Evolutionary conservation across 2,329 filamentous ascomycete genomes (phyloP), one percentile per base, ranked within the genome.

Genomic region (Talaromyces amestolkiae): DNA sequence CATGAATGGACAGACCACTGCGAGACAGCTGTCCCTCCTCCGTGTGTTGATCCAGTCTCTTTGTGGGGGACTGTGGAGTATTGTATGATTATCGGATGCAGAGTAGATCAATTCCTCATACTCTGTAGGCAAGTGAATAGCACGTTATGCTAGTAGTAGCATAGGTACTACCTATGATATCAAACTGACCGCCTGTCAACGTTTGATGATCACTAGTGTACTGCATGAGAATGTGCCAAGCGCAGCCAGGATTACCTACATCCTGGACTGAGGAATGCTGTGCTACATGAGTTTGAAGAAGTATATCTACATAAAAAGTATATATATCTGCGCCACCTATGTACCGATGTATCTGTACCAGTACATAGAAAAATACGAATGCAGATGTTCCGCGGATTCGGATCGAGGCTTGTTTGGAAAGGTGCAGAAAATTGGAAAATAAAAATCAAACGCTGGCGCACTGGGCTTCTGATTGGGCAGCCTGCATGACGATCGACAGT

Each of bases 401-500:
- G 43, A 49, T 49, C 43, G 41, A 51, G 27, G 58, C 58, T 49
- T 56, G 33, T 51, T 61, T 33, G 59, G 22, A 31, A 41, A 22
- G 3, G 27, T 49, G 41, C 45, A 49, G 53, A 56, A 56, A 56
- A 22, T 22, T 37, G n/a, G 33, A 33, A 53, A n/a, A 56, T 22
- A n/a, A 56, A 37, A 56, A 37, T 22, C 53, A 37, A 37, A 56
- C 33, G 53, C 31, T 54, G 51, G 31, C 31, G 4, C 1, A 13
- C n/a, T 19, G 6, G 1, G 2, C 2, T 1, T 22, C 27, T 27
- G 13, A 65, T 65, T 53, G 54, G 63, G 15, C 37, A n/a, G 33
- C 13, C 33, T n/a, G 27, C 43, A 8, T 62, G 63, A 61, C 59
- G 64, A 66, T 66, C 64, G 64, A 66, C 64, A 22, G 33, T 27